Evolutionary conservation across 2,329 filamentous ascomycete species (phyloP), one percentile per base, ranked within the genome.

Genomic region (Exophiala lecanii-corni): DNA sequence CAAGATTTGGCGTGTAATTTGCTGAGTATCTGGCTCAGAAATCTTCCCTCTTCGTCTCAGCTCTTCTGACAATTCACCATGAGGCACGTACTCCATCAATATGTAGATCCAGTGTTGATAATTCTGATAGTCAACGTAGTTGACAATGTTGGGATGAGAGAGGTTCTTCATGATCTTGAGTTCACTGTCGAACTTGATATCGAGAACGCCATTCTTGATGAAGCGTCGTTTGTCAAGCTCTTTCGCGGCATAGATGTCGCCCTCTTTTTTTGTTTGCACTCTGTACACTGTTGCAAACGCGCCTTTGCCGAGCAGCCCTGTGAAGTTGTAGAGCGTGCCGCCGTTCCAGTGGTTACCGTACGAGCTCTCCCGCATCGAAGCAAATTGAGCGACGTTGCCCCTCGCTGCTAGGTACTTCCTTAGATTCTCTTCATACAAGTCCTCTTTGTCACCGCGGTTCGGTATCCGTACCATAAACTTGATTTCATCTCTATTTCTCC

Each of bases 251-350:
- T 85, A 94, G 0, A 91, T 79, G 20, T 79, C 72, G 1, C 92
- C 92, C 58, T 92, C 82, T 56, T 80, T 85, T 65, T 89, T 94
- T 13, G 84, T 83, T 1, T 91, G 91, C 18, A 96, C 76, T 62
- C 89, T 87, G 66, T 95, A 91, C 2, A 98, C 92, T 0, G 83
- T 87, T 3, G 92, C 92, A 69, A 98, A 98, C 2, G 92, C 91
- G 4, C 92, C 92, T 62, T 92, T 92, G 33, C 92, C 92, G 51
- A 98, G 84, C 36, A 80, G 74, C 18, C 82, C 80, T 7, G 87
- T 79, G 17, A 88, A 81, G 58, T 94, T 94, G 67, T 97, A 98
- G 50, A 80, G 82, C 4, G 77, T 73, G 1, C 87, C 89, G 25
- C 92, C 92, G 49, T 81, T 82, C 91, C 79, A 83, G 49, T 78